Base-by-base conservation (phyloP, 306 rosid genomes). In the Trifolium repens region DNA sequence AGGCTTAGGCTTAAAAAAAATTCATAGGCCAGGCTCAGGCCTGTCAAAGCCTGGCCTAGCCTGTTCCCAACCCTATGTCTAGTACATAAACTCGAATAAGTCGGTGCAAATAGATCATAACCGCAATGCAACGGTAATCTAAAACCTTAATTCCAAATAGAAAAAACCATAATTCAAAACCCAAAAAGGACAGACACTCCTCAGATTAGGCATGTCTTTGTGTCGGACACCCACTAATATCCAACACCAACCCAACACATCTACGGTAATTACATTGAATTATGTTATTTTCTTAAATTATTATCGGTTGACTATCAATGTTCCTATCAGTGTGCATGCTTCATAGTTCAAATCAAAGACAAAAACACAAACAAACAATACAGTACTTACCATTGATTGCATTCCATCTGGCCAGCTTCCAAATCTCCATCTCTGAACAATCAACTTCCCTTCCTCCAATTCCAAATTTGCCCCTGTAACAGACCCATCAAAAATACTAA, bases 381-480 rank as follows among this genome's bases (percentile, higher is more conserved):
- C 72, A 52, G 47, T 15, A 69, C 73, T 69, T 37, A 94, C 99
- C 83, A 59, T 81, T 1, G 99, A 94, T 46, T 85, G 80, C 72
- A 89, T 47, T 15, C 96, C 99, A 57, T 94, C 96, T 0, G 74
- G 85, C 99, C 97, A 92, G 80, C 71, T 94, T 65, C 96, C 99
- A 22, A 94, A 94, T 39, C 97, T 87, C 99, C 99, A 94, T n/a
- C 76, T 89, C 75, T 89, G 99, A 77, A 86, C 89, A 69, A 94
- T 94, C 82, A 94, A 57, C 67, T 84, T 91, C 62, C 91, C 96
- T 52, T 88, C 89, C 79, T 85, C 82, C 87, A 94, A 80, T 84
- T 94, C 96, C 84, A 94, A 72, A 84, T 87, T 84, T 35, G 34
- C 78, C 46, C 98, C 98, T 0, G 90, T 90, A 7, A 94, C 96